Evolutionary conservation across 768 basidiomycete genomes (phyloP), one percentile per base, ranked within the genome.

Genomic region (Mycena polygramma): DNA sequence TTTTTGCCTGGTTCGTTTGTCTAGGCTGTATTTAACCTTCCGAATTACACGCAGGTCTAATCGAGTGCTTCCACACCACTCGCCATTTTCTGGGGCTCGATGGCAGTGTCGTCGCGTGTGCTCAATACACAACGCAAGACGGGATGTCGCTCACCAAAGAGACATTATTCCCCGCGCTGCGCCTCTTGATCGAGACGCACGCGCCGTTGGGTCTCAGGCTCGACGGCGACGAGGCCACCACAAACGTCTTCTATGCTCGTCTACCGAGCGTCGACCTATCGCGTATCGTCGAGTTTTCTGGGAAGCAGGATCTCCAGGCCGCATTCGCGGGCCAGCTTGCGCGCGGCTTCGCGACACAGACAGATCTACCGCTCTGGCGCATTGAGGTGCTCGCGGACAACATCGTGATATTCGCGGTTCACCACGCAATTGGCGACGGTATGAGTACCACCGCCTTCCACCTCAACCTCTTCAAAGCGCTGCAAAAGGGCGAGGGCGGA

Each of bases 351-450:
- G 68, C 70, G 30, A 70, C 68, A 7, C 54, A 58, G 30, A 37
- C 37, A 2, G 45, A 64, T 30, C 39, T 68, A 1, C 81, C 81
- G 5, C 73, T 81, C 0, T 82, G 81, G 81, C 74, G 80, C 24
- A 48, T 81, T 11, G 41, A 66, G 13, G 78, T 82, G 15, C 68
- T 78, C 2, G 54, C 52, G 0, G 79, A 77, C 37, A 69, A 73
- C 14, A 79, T 69, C 0, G 75, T 81, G 19, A 24, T 77, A 1
- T 81, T 79, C 58, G 75, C 72, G 2, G 78, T 69, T 22, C 78
- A 80, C 30, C 81, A 82, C 62, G 68, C 67, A 35, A 73, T 81
- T 57, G 77, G 70, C 5, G 81, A 81, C 62, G 81, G 81, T 1
- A 72, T 77, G 64, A 81, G 80, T 54, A 75, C 75, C 2, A 22